Conservation (phyloP, 2,329 filamentous ascomycete genomes). For the Sodiomyces alkalinus region DNA sequence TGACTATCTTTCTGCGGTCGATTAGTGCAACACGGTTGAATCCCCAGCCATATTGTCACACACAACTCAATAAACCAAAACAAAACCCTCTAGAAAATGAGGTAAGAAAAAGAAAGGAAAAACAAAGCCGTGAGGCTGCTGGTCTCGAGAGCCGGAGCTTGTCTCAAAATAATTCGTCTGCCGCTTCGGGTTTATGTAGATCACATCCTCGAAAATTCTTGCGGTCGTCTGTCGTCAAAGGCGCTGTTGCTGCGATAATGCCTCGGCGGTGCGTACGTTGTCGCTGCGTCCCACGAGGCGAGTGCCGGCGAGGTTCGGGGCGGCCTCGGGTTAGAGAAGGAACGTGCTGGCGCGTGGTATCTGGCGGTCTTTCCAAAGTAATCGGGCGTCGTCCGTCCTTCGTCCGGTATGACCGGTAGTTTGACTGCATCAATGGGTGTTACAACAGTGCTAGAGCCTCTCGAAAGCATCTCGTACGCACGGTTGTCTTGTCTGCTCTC, state of each 20-base stretch:
- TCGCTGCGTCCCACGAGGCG: constrained; percentile 23
- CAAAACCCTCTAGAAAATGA: too few species aligned
- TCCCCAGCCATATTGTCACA: too few species aligned
- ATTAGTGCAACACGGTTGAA: too few species aligned
- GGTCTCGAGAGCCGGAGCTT: not conserved
- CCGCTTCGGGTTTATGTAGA: not conserved
- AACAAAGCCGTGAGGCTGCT: too few species aligned
- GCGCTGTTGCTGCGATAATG: constrained; percentile 10
- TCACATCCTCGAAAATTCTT: constrained; percentile 42
- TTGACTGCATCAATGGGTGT: constrained; percentile 30
- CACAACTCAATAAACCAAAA: too few species aligned
- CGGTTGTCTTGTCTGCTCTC: constrained; percentile 46
- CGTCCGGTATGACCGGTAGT: constrained; percentile 14
- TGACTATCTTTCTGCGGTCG: too few species aligned
- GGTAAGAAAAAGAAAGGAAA: too few species aligned
- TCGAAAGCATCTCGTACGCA: constrained; percentile 70
- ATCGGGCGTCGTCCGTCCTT: constrained; percentile 34
- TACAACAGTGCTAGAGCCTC: constrained; percentile 37
- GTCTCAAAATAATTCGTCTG: not conserved
- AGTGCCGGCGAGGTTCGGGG: constrained; percentile 20
- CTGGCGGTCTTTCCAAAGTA: constrained; percentile 39
- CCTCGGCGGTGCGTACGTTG: constrained; percentile 20
- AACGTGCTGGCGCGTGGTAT: constrained; percentile 38
- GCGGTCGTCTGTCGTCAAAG: constrained; percentile 32
- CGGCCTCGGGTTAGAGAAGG: constrained; percentile 39